Evolutionary conservation across 345 rosid genomes (phyloP), one percentile per base, ranked within the genome.

Genomic region (Litchi chinensis): DNA sequence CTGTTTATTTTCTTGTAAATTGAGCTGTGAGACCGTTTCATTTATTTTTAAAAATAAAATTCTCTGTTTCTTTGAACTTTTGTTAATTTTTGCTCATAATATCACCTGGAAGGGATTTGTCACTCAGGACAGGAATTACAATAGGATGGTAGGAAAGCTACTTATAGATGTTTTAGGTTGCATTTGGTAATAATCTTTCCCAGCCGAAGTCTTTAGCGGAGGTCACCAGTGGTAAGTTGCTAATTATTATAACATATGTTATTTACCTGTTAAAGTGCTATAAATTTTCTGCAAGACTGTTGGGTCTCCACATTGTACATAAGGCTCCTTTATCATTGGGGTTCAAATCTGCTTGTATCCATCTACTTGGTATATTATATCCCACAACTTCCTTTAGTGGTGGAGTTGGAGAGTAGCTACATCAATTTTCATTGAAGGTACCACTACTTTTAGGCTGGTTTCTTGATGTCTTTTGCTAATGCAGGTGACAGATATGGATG

Each of bases 401-500:
- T 46, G 52, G 37, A 60, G 50, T 44, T 59, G 22, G 11, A 60
- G 28, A 68, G 18, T 16, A 64, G 69, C 57, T 62, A 24, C 19
- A 48, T 68, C 37, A 12, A 40, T 52, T 70, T 48, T 73, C 57
- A 15, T 10, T 64, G 39, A 65, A 21, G 67, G 41, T 12, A 8
- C 8, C 5, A 28, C n/a, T 26, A 71, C 37, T 2, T n/a, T 3
- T 6, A 39, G 11, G 43, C 28, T 39, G 12, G 52, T 19, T 65
- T 43, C 65, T 64, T 24, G 19, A 41, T 48, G 37, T 52, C 57
- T 75, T 5, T 21, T 44, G 13, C 22, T 15, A 60, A 68, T 75
- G 79, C 91, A 95, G 97, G 77, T 83, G 66, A 82, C 94, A 37
- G 98, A 92, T 70, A 87, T 90, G 78, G 98, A 93, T 70, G 98